These are phyloP conservation scores for Botrytis squamosa DNA, from an alignment of 2,329 filamentous ascomycete genomes.

Conservation along the genomic window DNA sequence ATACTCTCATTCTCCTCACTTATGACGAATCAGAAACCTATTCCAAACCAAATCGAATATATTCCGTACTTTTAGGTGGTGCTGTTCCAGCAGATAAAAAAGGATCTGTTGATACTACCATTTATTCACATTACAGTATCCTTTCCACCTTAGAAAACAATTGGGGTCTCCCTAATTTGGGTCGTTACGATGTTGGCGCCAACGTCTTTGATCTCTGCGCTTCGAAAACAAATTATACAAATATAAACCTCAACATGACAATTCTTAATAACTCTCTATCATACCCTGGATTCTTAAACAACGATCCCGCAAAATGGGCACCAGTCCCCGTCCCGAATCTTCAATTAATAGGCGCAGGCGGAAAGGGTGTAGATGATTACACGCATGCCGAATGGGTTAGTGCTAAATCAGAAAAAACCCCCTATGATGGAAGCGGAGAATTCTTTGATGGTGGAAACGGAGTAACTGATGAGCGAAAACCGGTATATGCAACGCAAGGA, in stretches of 20 bases:
- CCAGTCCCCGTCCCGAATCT: conserved; percentile 46
- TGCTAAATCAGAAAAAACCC: conserved; percentile 37
- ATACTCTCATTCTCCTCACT: conserved; percentile 56
- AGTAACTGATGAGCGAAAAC: conserved; percentile 37
- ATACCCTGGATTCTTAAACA: conserved; percentile 45
- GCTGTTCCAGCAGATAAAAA: conserved; percentile 48
- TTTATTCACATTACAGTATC: conserved; percentile 48
- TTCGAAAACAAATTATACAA: conserved; percentile 34
- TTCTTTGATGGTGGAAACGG: conserved; percentile 45
- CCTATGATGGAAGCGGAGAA: conserved; percentile 48
- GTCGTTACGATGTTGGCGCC: conserved; percentile 46
- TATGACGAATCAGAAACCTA: conserved; percentile 59
- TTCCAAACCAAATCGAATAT: conserved; percentile 52
- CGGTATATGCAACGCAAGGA: conserved; percentile 43
- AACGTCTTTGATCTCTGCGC: conserved; percentile 40
- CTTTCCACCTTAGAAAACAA: conserved; percentile 45
- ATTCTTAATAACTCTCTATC: conserved; percentile 47
- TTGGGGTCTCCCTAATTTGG: conserved; percentile 45
- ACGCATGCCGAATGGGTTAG: conserved; percentile 40
- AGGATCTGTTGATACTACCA: conserved; percentile 52
- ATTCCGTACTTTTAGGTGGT: conserved; percentile 54
- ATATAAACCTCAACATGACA: conserved; percentile 36
- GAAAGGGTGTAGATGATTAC: conserved; percentile 41
- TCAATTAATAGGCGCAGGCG: conserved; percentile 46
- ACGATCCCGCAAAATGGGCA: conserved; percentile 37